Evolutionary conservation across 2,329 filamentous ascomycete genomes (phyloP), one percentile per base, ranked within the genome.

Genomic region (Thermomyces lanuginosus): DNA sequence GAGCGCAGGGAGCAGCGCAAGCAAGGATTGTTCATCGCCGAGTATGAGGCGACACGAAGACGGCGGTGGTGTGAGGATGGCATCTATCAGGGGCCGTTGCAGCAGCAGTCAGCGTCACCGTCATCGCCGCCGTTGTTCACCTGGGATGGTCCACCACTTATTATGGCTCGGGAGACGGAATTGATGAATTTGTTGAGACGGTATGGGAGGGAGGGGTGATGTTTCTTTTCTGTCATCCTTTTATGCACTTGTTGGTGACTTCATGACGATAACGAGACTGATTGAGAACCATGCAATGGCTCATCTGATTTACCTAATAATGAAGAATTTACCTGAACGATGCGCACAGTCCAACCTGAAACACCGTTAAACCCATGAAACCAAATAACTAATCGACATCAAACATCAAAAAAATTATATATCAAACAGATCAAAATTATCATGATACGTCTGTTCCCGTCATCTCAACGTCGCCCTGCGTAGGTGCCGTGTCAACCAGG

Each of bases 391-490:
- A 13, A 11, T 5, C 3, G 9, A 6, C 12, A 30, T 33, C 24
- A 33, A 23, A 24, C 20, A 14, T 24, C 21, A 27, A n/a, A n/a
- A n/a, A n/a, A n/a, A n/a, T n/a, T n/a, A n/a, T n/a, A n/a, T n/a
- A n/a, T n/a, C n/a, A n/a, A n/a, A n/a, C n/a, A n/a, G n/a, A n/a
- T n/a, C n/a, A n/a, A n/a, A n/a, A n/a, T n/a, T n/a, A n/a, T n/a
- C n/a, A n/a, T n/a, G n/a, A n/a, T n/a, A n/a, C n/a, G n/a, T 24
- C 17, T 8, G 27, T 19, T 8, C 18, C 31, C 1, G 27, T 29
- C 31, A 33, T 33, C 27, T 33, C 31, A 12, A 33, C 24, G 7
- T 33, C 31, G 9, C 24, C 22, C 14, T 31, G 18, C 8, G 29
- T 10, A 10, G n/a, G n/a, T n/a, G n/a, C n/a, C n/a, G 24, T 15